phyloP scores from a whole-genome alignment of 2,329 filamentous ascomycete species.

The Chaetomiaceae sp. region DNA sequence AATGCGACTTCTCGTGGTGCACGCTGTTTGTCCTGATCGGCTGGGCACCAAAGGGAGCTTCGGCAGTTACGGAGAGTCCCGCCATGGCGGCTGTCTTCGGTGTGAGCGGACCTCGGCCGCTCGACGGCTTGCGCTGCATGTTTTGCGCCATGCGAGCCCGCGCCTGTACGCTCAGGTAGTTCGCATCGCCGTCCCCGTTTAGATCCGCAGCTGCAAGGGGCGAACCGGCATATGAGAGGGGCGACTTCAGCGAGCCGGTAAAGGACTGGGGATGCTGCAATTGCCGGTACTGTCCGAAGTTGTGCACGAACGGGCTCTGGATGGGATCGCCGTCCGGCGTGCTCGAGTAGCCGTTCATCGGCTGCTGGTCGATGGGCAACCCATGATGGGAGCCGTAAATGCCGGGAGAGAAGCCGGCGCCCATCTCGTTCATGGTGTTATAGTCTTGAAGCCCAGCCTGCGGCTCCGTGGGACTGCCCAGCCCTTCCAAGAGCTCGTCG shows the following conservation, averaged over 20 bases:
- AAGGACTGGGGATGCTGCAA: slow-evolving; percentile 56
- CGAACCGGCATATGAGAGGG: slow-evolving; percentile 44
- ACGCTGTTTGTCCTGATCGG: slow-evolving; percentile 65
- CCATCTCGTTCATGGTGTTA: slow-evolving; percentile 47
- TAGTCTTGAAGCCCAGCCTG: slow-evolving; percentile 52
- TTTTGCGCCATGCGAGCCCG: slow-evolving; percentile 53
- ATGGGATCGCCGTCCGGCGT: slow-evolving; percentile 90
- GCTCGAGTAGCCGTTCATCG: slow-evolving; percentile 78
- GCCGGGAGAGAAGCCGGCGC: slow-evolving; percentile 51
- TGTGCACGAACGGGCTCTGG: slow-evolving; percentile 78
- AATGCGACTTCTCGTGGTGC: slow-evolving; percentile 72
- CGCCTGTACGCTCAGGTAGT: slow-evolving; percentile 52
- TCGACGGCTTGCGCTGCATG: slow-evolving; percentile 68
- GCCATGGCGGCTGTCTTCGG: slow-evolving; percentile 77
- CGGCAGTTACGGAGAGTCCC: slow-evolving; percentile 59
- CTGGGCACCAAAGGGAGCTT: slow-evolving; percentile 69
- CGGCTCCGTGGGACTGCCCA: slow-evolving; percentile 50
- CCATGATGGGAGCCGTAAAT: slow-evolving; percentile 51
- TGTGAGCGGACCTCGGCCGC: slow-evolving; percentile 72
- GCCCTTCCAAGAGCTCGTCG: slow-evolving; percentile 77
- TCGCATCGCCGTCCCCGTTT: slow-evolving; percentile 46
- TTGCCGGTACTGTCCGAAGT: slow-evolving; percentile 69
- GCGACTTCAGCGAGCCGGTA: slow-evolving; percentile 48
- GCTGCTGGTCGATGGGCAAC: slow-evolving; percentile 58
- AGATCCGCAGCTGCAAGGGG: slow-evolving; percentile 45